These are phyloP conservation scores for Starmerella apicola DNA, from an alignment of 805 yeast genomes.

Conservation along the genomic window DNA sequence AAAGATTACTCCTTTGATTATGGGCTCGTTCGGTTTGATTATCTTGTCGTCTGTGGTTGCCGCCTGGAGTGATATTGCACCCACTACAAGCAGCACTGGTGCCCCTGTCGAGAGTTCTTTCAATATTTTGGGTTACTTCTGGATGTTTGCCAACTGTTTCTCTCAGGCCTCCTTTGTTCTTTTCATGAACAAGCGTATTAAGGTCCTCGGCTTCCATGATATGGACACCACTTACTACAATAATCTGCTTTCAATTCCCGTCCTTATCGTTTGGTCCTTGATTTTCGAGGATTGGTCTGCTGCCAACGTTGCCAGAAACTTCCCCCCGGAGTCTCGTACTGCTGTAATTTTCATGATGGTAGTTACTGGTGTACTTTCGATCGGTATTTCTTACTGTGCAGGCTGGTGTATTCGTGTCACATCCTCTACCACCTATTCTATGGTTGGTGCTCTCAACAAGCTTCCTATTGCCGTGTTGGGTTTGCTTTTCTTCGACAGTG, in stretches of 20 bases:
- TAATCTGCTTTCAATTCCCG: conserved; percentile 86
- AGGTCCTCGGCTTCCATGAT: conserved; percentile 82
- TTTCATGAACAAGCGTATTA: conserved; percentile 94
- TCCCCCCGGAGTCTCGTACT: conserved; percentile 59
- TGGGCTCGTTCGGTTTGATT: conserved; percentile 81
- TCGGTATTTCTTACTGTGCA: conserved; percentile 95
- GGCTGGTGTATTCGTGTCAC: conserved; percentile 99
- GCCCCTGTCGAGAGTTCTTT: conserved; percentile 8
- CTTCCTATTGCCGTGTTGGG: conserved; percentile 96
- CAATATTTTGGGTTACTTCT: conserved; percentile 57
- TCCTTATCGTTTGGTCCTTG: conserved; percentile 62
- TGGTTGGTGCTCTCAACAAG: conserved; percentile 99
- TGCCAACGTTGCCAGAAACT: conserved; percentile 59
- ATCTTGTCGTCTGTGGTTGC: conserved; percentile 94
- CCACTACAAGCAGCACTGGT: conserved; percentile 27
- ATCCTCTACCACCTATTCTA: conserved; percentile 93
- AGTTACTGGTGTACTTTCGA: conserved; percentile 85
- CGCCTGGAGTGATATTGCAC: conserved; percentile 62
- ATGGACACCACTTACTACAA: conserved; percentile 97
- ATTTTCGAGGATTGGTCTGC: conserved; percentile 87
- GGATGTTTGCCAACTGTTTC: conserved; percentile 95
- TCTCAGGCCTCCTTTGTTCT: conserved; percentile 88
- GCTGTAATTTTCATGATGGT: conserved; percentile 72
- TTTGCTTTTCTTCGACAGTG: conserved; percentile 85
- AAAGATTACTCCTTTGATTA: conserved; percentile 73